Evolutionary conservation across 2,329 filamentous ascomycete species (phyloP), one percentile per base, ranked within the genome.

Genomic region (Lasiodiplodia sp.): DNA sequence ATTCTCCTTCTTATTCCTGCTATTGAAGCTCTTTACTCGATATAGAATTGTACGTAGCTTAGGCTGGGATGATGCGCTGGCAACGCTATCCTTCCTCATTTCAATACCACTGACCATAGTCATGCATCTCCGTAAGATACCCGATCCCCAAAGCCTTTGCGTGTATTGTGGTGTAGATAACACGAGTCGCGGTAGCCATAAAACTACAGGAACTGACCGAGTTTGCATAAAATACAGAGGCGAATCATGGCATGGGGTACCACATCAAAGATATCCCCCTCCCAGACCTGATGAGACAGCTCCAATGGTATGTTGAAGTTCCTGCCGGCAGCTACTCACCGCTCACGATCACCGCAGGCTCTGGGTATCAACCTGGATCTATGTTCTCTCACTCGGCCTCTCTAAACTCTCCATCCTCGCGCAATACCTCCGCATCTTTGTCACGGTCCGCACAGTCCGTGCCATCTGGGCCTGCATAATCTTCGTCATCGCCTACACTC

Each of bases 281-380:
- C 1, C n/a, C 34, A 7, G 49, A 66, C 34, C 49, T 66, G 2
- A n/a, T 25, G 28, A n/a, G 25, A 2, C 62, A 66, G 37, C 7
- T 53, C 11, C 49, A 38, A 28, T 66, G 38, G 62, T 55, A 10
- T 23, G 37, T 12, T 12, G 12, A 10, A 16, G n/a, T 16, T 8
- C 21, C 31, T 21, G 3, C 4, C 11, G 12, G 34, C 37, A 12
- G 12, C 44, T 14, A 5, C 58, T 11, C 12, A 25, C 21, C 21
- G 4, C 49, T 66, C 49, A 66, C 21, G 8, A 14, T 10, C 1
- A 14, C 16, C 5, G 2, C 37, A 67, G 64, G 52, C 78, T 79
- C 62, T 79, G 77, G 77, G 74, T 73, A 18, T 75, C 74, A 44
- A 69, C 78, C 1, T 78, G 75, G 75, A 71, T 77, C 7, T 78